Base-by-base conservation (phyloP, 164 flowering plant species). In the Nymphaea colorata region DNA sequence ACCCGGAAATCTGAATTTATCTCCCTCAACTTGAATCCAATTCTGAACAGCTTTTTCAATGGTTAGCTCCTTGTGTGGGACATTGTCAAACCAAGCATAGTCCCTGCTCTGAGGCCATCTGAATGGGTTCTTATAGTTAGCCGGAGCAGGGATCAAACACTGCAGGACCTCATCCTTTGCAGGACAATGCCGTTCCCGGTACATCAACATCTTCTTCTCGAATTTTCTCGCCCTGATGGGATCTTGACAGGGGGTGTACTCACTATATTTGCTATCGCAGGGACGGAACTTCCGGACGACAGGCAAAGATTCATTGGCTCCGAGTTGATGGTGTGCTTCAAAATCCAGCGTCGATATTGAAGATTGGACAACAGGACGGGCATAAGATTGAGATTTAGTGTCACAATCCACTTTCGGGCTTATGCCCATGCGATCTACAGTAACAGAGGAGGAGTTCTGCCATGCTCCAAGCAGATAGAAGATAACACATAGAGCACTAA, bases 91-190 rank as follows among this genome's bases (percentile, higher is more conserved):
- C 99, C 99, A 94, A 41, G 99, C 96, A 68, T 79, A 87, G 64
- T 94, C 97, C 74, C 97, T 77, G 70, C 99, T 91, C 75, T 87
- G 95, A 11, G 99, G 99, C 99, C 99, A 94, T 67, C 86, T 88
- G 71, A 94, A 90, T 55, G 99, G 99, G 66, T 82, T 83, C 80
- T 91, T 94, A 68, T 94, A 94, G 43, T 83, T 84, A 0, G 97
- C 93, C 2, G 99, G 99, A 43, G 99, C 83, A 41, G 98, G 98
- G 10, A 94, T 86, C 16, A 94, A 75, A 70, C 97, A 94, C 41
- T 65, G 64, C 1, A 86, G 75, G 3, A 78, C 80, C 68, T 91
- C 99, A 11, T 84, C 88, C 70, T 90, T 83, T 1, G 74, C 14
- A 14, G 97, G 98, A 57, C 99, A 94, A 77, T 94, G 99, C 44